Evolutionary conservation across 2,329 filamentous ascomycete species (phyloP).

Genomic region (Xylariaceae sp.): DNA sequence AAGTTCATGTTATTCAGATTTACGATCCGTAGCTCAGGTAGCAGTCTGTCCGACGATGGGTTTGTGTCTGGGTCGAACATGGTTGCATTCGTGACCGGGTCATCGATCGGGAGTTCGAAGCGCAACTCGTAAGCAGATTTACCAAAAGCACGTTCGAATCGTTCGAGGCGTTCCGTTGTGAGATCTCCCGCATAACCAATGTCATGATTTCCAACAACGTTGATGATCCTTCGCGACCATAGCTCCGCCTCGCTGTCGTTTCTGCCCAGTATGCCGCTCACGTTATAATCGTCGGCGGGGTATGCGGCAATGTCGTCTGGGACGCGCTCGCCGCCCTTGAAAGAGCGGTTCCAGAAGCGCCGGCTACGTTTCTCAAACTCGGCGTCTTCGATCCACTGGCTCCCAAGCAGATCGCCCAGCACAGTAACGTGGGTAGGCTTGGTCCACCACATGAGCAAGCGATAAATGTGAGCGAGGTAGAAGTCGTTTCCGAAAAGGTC

Average conservation of each 20-base stretch:
- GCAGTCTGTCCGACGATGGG: slow-evolving; percentile 43
- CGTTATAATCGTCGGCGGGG: slow-evolving; percentile 46
- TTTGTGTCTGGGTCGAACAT: slow-evolving; percentile 41
- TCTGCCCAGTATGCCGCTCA: slow-evolving; percentile 47
- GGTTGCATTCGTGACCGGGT: slow-evolving; percentile 37
- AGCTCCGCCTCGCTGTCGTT: slow-evolving; percentile 43
- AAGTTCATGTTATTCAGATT: slow-evolving; percentile 92
- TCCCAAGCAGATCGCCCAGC: slow-evolving; percentile 85
- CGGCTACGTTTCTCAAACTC: slow-evolving; percentile 74
- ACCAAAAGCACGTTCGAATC: slow-evolving; percentile 84
- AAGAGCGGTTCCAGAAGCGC: slow-evolving; percentile 78
- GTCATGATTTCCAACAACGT: slow-evolving; percentile 92
- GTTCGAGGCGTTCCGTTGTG: slow-evolving; percentile 65
- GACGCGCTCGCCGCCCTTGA: slow-evolving; percentile 64
- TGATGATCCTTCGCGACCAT: slow-evolving; percentile 79
- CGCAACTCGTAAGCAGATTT: slow-evolving; percentile 86
- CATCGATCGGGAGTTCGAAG: slow-evolving; percentile 55
- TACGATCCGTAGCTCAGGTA: slow-evolving; percentile 73
- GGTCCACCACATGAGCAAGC: slow-evolving; percentile 78
- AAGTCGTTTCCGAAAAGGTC: slow-evolving; percentile 93
- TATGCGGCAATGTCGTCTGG: slow-evolving; percentile 49
- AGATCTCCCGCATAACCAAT: slow-evolving; percentile 94
- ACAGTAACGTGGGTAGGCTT: slow-evolving; percentile 83
- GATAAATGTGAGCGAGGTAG: slow-evolving; percentile 90
- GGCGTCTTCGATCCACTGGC: slow-evolving; percentile 85